These are phyloP conservation scores for Penicillium sp. DNA, from an alignment of 2,329 filamentous ascomycete genomes.

Conservation along the genomic window DNA sequence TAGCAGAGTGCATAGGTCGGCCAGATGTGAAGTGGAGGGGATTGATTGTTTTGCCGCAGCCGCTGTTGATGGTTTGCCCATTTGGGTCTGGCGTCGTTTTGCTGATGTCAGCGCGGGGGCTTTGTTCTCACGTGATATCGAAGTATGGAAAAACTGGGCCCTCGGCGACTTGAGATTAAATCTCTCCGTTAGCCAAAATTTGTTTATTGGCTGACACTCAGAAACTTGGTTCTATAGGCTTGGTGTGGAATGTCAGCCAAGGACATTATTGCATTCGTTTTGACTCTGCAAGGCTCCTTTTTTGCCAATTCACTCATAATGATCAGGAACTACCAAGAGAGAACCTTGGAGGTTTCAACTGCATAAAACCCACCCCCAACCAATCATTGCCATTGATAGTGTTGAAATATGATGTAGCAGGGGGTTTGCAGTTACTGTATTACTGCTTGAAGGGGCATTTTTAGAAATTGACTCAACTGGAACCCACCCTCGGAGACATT, in stretches of 20 bases:
- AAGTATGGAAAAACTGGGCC: background rate
- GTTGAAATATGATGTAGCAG: background rate
- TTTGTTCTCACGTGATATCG: conserved; percentile 7
- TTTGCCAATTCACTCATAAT: background rate
- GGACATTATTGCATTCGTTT: background rate
- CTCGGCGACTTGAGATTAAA: conserved; percentile 1
- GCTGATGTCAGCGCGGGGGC: conserved; percentile 16
- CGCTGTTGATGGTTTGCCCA: conserved; percentile 37
- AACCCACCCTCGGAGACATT: conserved; percentile 19
- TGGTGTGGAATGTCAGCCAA: too few relatives aligned
- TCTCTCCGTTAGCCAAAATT: background rate
- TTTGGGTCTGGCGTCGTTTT: conserved; percentile 27
- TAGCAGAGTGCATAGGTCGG: conserved; percentile 29
- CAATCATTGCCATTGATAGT: background rate
- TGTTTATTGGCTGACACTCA: too few relatives aligned
- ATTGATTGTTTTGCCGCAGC: conserved; percentile 31
- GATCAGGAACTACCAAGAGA: background rate
- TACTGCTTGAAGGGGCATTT: background rate
- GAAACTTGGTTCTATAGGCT: accelerated
- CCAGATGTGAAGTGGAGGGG: conserved; percentile 18
- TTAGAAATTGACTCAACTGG: background rate
- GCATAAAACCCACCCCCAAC: background rate
- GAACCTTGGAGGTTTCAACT: background rate
- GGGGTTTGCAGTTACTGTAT: background rate
- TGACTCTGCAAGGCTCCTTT: background rate